Conservation (phyloP, 306 rosid species). For the Casuarina cunninghamiana region DNA sequence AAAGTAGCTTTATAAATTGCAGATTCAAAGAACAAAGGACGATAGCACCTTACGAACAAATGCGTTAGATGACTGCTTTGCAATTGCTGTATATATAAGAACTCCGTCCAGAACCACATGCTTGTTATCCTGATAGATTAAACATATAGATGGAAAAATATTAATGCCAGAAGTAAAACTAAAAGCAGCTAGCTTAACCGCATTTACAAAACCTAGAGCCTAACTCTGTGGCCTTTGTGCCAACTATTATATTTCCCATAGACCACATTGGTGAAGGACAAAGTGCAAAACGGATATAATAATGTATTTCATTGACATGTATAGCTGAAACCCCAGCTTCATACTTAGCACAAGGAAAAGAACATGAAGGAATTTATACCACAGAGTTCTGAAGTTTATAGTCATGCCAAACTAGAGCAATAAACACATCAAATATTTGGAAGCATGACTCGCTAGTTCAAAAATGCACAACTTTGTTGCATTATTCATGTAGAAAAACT, state of each 20-base stretch:
- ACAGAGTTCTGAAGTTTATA: not conserved
- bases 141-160: constrained; percentile 24
- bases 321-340: not conserved
- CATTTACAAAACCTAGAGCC: not conserved
- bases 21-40: not conserved
- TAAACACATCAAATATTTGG: no score
- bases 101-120: constrained; percentile 41
- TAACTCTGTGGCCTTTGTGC: not conserved
- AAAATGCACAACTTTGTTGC: no score
- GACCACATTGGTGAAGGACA: not conserved
- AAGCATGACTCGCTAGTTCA: no score
- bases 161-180: constrained; percentile 8
- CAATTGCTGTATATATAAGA: constrained; percentile 44
- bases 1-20: not conserved
- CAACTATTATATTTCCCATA: not conserved
- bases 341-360: not conserved
- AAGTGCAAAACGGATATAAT: not conserved
- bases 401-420: not conserved
- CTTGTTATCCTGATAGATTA: constrained; percentile 54
- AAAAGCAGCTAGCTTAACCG: not conserved
- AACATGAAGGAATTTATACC: not conserved
- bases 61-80: constrained; percentile 60
- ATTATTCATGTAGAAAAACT: not conserved
- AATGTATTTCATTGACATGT: not conserved
- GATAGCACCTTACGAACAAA: constrained; percentile 49